Conservation (phyloP, 2,329 filamentous ascomycete genomes). For the Penicillium palitans region DNA sequence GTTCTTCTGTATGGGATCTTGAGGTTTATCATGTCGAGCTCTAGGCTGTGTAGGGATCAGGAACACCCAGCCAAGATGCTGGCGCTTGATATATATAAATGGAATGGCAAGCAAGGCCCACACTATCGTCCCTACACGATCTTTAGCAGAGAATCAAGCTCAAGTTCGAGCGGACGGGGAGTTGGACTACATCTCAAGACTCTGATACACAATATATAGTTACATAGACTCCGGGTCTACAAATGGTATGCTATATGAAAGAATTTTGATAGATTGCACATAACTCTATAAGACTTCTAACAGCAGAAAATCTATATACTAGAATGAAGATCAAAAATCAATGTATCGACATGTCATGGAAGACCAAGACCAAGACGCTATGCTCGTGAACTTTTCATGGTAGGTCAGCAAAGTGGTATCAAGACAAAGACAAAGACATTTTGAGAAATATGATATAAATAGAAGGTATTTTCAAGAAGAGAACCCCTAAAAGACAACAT, state of each 20-base stretch:
- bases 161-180: background rate
- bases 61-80: background rate
- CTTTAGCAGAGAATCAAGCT: background rate
- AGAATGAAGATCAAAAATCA: background rate
- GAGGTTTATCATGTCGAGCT: background rate
- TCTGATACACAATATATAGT: background rate
- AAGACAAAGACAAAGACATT: conserved; percentile 2
- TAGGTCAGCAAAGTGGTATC: conserved; percentile 5
- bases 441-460: background rate
- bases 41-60: background rate
- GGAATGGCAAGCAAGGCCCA: background rate
- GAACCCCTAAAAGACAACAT: background rate
- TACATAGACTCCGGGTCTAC: too few species aligned
- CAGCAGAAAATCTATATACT: background rate
- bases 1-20: background rate
- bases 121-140: too few species aligned
- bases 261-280: background rate
- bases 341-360: conserved; percentile 2
- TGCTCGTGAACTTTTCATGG: conserved; percentile 2
- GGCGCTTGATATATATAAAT: background rate
- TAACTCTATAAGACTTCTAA: background rate
- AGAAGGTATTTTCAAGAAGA: conserved; percentile 8
- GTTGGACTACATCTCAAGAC: background rate
- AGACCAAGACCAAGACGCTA: conserved; percentile 9
- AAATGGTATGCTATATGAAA: background rate